Conservation (phyloP, 1,284 basidiomycete species). For the Cystobasidium pallidum region DNA sequence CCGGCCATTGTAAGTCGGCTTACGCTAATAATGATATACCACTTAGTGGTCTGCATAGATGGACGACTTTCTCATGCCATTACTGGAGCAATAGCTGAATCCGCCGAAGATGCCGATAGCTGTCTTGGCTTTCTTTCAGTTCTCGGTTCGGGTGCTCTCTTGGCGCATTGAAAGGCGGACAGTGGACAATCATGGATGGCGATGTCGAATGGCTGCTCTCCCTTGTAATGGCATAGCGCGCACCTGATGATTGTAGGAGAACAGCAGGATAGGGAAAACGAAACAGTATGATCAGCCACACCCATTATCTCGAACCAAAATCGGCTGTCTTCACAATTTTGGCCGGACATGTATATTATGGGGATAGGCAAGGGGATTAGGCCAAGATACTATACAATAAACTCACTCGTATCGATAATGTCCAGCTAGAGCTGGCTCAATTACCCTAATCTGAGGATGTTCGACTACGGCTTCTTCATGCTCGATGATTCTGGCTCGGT, state of each 20-base stretch:
- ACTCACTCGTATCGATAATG: slow-evolving; percentile 25
- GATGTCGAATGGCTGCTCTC: slow-evolving; percentile 41
- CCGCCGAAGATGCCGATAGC: slow-evolving; percentile 13
- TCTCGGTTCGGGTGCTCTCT: slow-evolving; percentile 16
- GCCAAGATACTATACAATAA: too few relatives aligned
- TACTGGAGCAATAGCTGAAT: not conserved
- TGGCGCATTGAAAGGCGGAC: slow-evolving; percentile 30
- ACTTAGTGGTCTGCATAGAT: not conserved
- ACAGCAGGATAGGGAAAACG: not conserved
- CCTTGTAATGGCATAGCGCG: slow-evolving; percentile 22
- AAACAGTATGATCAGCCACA: not conserved
- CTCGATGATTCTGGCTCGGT: slow-evolving; percentile 27
- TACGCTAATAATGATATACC: too few relatives aligned
- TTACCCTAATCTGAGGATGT: slow-evolving; percentile 8
- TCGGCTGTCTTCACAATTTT: not conserved
- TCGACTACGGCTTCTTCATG: slow-evolving; percentile 31
- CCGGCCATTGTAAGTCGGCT: not conserved
- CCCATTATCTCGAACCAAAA: not conserved
- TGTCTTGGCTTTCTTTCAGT: slow-evolving; percentile 25
- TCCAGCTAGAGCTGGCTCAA: slow-evolving; percentile 15
- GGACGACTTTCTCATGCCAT: not conserved
- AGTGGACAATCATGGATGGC: slow-evolving; percentile 32
- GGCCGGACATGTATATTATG: not conserved
- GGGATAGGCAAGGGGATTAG: not conserved
- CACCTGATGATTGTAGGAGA: too few relatives aligned